Conservation (phyloP, 2,329 filamentous ascomycete genomes). For the Onygenales sp. region DNA sequence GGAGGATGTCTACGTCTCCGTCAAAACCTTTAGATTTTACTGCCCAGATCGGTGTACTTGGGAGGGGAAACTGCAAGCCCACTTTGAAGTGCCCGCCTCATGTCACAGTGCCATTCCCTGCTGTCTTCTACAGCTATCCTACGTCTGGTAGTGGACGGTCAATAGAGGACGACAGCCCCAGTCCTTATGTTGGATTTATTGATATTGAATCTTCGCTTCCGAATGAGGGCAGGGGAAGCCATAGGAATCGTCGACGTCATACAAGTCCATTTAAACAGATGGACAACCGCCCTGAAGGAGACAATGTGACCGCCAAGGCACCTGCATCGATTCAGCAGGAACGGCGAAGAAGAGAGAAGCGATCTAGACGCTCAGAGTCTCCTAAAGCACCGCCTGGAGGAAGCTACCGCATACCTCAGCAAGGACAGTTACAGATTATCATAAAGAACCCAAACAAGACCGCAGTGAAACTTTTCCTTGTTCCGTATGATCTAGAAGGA, state of each 20-base stretch:
- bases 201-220: slow-evolving; percentile 76
- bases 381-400: slow-evolving; percentile 70
- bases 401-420: slow-evolving; percentile 85
- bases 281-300: slow-evolving; percentile 9
- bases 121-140: slow-evolving; percentile 91
- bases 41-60: slow-evolving; percentile 89
- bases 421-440: slow-evolving; percentile 90
- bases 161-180: slow-evolving; percentile 73
- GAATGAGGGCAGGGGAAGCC: slow-evolving; percentile 30
- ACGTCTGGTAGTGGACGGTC: slow-evolving; percentile 54
- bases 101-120: slow-evolving; percentile 81
- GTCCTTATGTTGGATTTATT: slow-evolving; percentile 88
- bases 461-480: slow-evolving; percentile 87
- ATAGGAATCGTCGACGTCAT: slow-evolving; percentile 30
- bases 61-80: slow-evolving; percentile 77
- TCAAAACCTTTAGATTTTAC: slow-evolving; percentile 88
- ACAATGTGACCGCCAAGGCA: slow-evolving; percentile 6
- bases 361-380: slow-evolving; percentile 49
- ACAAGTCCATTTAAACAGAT: slow-evolving; percentile 19
- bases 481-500: slow-evolving; percentile 83
- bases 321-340: slow-evolving; percentile 21
- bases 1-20: slow-evolving; percentile 92
- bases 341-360: slow-evolving; percentile 43
- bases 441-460: slow-evolving; percentile 99
- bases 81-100: slow-evolving; percentile 80